phyloP scores from a whole-genome alignment of 306 rosid species.

The Ormosia semicastrata region DNA sequence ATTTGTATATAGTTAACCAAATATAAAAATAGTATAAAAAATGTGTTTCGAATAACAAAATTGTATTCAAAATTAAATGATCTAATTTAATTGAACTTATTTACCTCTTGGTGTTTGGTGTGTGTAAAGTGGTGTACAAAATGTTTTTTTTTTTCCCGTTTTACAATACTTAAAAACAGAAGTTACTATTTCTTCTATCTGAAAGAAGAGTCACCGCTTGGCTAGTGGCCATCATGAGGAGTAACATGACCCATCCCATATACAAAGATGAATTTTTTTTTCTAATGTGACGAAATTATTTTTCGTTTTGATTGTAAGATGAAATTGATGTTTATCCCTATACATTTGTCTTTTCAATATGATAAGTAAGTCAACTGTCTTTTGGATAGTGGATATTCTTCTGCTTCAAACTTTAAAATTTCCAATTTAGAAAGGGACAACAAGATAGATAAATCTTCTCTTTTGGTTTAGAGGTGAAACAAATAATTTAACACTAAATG shows the following conservation, averaged over 20 bases:
- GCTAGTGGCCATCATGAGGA: background rate
- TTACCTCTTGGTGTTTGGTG: slow-evolving; percentile 1
- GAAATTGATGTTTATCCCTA: background rate
- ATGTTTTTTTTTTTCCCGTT: background rate
- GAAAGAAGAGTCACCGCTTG: background rate
- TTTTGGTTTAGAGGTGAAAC: background rate
- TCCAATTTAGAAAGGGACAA: background rate
- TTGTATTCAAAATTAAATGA: background rate
- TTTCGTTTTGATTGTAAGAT: background rate
- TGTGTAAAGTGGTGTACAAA: background rate
- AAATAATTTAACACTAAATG: background rate
- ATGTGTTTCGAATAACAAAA: too few relatives aligned
- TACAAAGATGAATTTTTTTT: background rate
- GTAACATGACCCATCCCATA: background rate
- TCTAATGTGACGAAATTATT: background rate
- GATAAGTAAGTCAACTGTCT: background rate
- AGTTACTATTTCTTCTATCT: background rate
- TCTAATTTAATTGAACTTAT: background rate
- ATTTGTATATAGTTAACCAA: too few relatives aligned
- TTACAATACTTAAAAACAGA: background rate
- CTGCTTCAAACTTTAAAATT: background rate
- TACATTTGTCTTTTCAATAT: background rate
- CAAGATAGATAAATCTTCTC: background rate
- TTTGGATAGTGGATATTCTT: background rate
- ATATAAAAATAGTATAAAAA: too few relatives aligned